Conservation (phyloP, 1,139 yeast species). For the Yamadazyma diospyri region DNA sequence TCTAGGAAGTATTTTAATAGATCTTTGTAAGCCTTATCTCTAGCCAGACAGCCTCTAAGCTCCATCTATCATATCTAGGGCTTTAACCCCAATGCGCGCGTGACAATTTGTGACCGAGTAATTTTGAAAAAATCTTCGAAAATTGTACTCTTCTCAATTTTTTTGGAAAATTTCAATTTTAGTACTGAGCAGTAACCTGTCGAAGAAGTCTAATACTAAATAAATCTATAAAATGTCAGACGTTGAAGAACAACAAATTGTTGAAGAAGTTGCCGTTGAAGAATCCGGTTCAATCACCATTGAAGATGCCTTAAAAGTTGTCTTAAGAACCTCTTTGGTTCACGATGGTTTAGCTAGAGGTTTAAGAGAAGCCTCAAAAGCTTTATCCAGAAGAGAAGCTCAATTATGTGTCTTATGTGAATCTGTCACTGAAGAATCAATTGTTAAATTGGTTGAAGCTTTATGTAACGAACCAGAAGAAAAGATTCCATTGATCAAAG, state of each 20-base stretch:
- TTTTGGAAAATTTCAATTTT: slow-evolving; percentile 17
- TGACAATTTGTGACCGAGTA: slow-evolving; percentile 5
- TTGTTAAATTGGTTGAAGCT: slow-evolving; percentile 98
- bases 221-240: slow-evolving; percentile 58
- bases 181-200: slow-evolving; percentile 83
- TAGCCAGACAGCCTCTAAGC: too few species aligned
- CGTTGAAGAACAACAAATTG: slow-evolving; percentile 82
- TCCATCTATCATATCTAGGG: slow-evolving; percentile 7
- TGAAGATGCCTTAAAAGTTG: slow-evolving; percentile 98
- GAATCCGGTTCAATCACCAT: slow-evolving; percentile 87
- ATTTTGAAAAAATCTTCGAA: slow-evolving; percentile 1
- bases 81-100: slow-evolving; percentile 7
- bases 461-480: slow-evolving; percentile 96
- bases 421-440: slow-evolving; percentile 97
- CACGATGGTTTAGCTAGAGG: slow-evolving; percentile 99
- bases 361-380: slow-evolving; percentile 99
- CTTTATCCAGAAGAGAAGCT: slow-evolving; percentile 96
- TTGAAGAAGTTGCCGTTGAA: slow-evolving; percentile 82
- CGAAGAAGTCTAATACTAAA: slow-evolving; percentile 71
- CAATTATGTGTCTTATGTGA: slow-evolving; percentile 97
- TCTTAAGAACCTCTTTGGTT: slow-evolving; percentile 95
- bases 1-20: slow-evolving; percentile 1
- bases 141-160: slow-evolving; percentile 2
- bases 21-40: neutral
- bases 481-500: slow-evolving; percentile 98